A percentile compares a stretch with the other conserved stretches of the same genome.
Evolutionary conservation across 768 basidiomycete species (phyloP).

Genomic region (Hericium rajendrae): DNA sequence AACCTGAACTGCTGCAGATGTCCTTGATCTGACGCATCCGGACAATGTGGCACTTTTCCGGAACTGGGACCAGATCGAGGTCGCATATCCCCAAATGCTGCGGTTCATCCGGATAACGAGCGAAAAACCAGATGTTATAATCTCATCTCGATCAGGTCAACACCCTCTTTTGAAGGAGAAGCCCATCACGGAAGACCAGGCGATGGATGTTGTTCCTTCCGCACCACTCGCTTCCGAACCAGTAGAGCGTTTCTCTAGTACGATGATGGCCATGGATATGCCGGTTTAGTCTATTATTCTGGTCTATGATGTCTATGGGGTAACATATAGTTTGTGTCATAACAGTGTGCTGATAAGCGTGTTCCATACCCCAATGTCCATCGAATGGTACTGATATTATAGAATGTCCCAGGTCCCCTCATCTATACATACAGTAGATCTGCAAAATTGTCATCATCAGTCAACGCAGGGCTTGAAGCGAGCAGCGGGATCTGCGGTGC

Average conservation of each 20-base stretch:
- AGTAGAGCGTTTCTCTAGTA: conserved; percentile 26
- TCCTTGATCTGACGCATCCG: conserved; percentile 70
- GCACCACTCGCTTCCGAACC: conserved; percentile 21
- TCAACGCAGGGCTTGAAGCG: conserved; percentile 21
- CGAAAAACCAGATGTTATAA: conserved; percentile 31
- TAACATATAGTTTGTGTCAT: not conserved
- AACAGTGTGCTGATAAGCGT: not conserved
- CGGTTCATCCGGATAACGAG: conserved; percentile 73
- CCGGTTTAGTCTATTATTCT: conserved; percentile 2
- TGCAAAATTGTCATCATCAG: conserved; percentile 23
- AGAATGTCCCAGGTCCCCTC: not conserved
- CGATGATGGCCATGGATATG: conserved; percentile 29
- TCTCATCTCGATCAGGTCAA: conserved; percentile 54
- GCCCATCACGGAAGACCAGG: conserved; percentile 12
- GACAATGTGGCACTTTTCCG: conserved; percentile 63
- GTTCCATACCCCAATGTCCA: conserved; percentile 4
- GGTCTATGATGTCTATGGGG: not conserved
- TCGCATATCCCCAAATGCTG: conserved; percentile 58
- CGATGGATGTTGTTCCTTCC: conserved; percentile 22
- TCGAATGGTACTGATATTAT: not conserved
- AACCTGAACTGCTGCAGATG: conserved; percentile 36
- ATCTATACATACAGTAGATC: conserved; percentile 24
- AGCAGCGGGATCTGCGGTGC: conserved; percentile 16
- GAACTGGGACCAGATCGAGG: conserved; percentile 69
- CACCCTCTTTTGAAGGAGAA: conserved; percentile 30